Conservation (phyloP, 768 basidiomycete species). For the Termitomyces eurrhizus region DNA sequence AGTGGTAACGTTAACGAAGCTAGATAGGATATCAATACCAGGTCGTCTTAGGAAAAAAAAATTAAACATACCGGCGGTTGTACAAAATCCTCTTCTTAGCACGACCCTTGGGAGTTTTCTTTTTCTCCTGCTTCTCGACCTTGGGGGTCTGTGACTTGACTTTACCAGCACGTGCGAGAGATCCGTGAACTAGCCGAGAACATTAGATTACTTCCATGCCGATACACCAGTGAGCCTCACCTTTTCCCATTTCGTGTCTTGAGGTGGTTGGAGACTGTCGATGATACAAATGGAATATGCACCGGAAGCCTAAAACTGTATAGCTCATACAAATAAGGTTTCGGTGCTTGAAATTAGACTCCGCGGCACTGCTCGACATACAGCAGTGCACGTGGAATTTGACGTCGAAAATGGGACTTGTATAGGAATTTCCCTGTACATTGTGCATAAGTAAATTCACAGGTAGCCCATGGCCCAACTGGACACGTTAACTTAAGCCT, state of each 20-base stretch:
- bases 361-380: not conserved
- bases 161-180: constrained; percentile 99
- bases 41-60: too few relatives aligned
- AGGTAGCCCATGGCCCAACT: too few relatives aligned
- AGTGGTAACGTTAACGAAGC: constrained; percentile 92
- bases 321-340: not conserved
- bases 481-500: too few relatives aligned
- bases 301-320: not conserved
- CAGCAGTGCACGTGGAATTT: too few relatives aligned
- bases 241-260: constrained; percentile 69
- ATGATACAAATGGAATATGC: not conserved
- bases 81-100: constrained; percentile 74
- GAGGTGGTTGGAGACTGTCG: constrained; percentile 31
- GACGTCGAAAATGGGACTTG: too few relatives aligned
- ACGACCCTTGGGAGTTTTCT: constrained; percentile 95
- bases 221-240: constrained; percentile 24
- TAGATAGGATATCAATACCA: constrained; percentile 64
- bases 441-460: too few relatives aligned
- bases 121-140: constrained; percentile 98
- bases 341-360: not conserved
- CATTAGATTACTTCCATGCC: not conserved
- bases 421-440: too few relatives aligned
- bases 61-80: constrained; percentile 7
- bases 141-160: constrained; percentile 98
- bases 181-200: constrained; percentile 79